A percentile compares a stretch with the other conserved stretches of the same genome.
These are phyloP conservation scores for Amanita polypyramis DNA, from an alignment of 768 basidiomycete species.

Conservation along the genomic window DNA sequence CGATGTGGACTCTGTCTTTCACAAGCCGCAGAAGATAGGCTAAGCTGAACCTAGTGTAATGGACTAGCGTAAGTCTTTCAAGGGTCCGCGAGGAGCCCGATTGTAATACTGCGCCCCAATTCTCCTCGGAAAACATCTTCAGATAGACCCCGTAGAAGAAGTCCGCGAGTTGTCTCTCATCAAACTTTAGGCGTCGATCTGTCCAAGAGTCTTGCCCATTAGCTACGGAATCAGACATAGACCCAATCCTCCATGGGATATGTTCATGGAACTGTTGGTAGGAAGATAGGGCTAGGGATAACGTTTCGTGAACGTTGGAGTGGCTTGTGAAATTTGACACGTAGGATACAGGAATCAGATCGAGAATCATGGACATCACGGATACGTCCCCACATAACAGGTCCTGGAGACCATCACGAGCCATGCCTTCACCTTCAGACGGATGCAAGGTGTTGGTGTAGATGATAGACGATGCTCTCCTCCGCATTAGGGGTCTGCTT, in stretches of 20 bases:
- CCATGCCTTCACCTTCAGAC: conserved; percentile 13
- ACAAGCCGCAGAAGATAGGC: conserved; percentile 32
- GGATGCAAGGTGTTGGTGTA: conserved; percentile 32
- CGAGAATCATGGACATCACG: conserved; percentile 31
- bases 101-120: conserved; percentile 10
- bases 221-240: background rate
- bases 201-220: background rate
- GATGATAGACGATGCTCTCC: conserved; percentile 20
- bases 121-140: conserved; percentile 33
- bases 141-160: conserved; percentile 33
- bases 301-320: conserved; percentile 30
- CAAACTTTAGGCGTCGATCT: conserved; percentile 9
- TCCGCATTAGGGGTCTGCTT: conserved; percentile 27
- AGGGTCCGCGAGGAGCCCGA: conserved; percentile 8
- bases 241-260: conserved; percentile 25
- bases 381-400: conserved; percentile 28
- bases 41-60: conserved; percentile 41
- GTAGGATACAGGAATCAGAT: conserved; percentile 27
- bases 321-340: conserved; percentile 29
- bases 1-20: conserved; percentile 20
- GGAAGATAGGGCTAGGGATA: conserved; percentile 3
- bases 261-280: conserved; percentile 24
- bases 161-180: conserved; percentile 22
- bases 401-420: conserved; percentile 20
- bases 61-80: conserved; percentile 14